Percentiles rank a stretch among this genome's conserved stretches.
Conservation (phyloP, 2,329 filamentous ascomycete genomes). For the Tolypocladium tundrense region DNA sequence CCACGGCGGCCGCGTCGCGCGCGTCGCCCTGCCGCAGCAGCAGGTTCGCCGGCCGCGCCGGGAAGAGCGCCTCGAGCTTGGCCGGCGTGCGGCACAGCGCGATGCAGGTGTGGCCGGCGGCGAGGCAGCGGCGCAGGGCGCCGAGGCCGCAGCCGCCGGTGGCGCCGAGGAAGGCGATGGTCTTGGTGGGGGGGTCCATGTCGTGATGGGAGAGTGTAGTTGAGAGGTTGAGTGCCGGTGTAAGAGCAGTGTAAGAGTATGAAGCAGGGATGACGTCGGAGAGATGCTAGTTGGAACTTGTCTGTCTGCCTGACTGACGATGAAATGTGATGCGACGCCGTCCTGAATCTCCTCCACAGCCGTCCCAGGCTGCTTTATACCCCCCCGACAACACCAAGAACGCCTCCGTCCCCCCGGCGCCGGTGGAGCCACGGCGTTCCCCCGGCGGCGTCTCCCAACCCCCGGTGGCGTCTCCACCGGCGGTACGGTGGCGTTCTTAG, state of each 20-base stretch:
- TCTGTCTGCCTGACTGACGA: neutral
- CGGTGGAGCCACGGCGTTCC: neutral
- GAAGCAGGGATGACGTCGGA: too few relatives aligned
- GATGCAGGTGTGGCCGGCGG: conserved; percentile 26
- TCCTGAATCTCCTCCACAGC: neutral
- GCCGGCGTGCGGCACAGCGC: conserved; percentile 29
- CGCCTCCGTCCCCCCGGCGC: neutral
- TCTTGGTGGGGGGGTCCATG: conserved; percentile 7
- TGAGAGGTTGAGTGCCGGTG: neutral
- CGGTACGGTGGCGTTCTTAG: neutral
- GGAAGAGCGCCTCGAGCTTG: conserved; percentile 26
- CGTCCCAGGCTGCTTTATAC: neutral
- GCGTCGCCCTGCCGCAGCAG: conserved; percentile 27
- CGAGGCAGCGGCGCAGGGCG: conserved; percentile 24
- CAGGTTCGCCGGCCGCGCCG: conserved; percentile 20
- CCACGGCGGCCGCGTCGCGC: conserved; percentile 20
- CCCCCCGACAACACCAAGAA: neutral
- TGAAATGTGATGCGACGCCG: neutral
- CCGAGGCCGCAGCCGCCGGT: conserved; percentile 30
- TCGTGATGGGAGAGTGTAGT: too few relatives aligned
- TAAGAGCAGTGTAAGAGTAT: neutral
- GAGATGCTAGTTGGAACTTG: neutral
- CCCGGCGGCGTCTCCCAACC: neutral
- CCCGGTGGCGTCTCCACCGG: neutral
- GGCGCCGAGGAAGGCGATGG: conserved; percentile 28